These are phyloP conservation scores for Fusarium robinianum DNA, from an alignment of 2,329 filamentous ascomycete genomes.

Conservation along the genomic window DNA sequence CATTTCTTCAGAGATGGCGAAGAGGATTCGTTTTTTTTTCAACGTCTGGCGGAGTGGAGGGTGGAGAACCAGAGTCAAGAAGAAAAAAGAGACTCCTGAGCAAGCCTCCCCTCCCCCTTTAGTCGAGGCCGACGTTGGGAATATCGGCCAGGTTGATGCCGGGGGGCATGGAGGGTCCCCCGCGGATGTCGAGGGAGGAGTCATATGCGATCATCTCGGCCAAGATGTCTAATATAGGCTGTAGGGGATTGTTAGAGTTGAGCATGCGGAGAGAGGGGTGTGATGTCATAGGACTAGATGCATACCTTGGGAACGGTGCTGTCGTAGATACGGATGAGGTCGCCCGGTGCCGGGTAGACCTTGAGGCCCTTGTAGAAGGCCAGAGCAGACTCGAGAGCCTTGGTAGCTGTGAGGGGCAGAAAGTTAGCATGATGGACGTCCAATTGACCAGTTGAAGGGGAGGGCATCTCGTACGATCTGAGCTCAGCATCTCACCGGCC, in stretches of 20 bases:
- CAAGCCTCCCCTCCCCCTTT: constrained; percentile 38
- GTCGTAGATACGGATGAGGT: constrained; percentile 96
- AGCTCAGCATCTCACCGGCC: constrained; percentile 79
- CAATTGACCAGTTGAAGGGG: not conserved
- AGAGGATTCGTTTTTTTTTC: constrained; percentile 26
- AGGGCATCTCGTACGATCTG: constrained; percentile 68
- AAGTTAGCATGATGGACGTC: constrained; percentile 18
- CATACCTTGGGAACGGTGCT: constrained; percentile 93
- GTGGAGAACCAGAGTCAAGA: constrained; percentile 3
- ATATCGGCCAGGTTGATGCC: constrained; percentile 53
- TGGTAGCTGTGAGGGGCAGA: constrained; percentile 58
- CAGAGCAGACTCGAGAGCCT: constrained; percentile 80
- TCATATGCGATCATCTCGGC: constrained; percentile 98
- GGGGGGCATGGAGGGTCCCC: constrained; percentile 40
- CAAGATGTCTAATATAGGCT: constrained; percentile 92
- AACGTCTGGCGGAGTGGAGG: constrained; percentile 19
- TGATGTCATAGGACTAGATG: not conserved
- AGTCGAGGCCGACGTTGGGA: constrained; percentile 60
- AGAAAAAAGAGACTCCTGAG: constrained; percentile 25
- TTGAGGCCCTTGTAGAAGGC: constrained; percentile 99
- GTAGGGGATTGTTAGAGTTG: constrained; percentile 26
- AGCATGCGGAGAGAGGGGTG: not conserved
- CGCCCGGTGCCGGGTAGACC: constrained; percentile 92
- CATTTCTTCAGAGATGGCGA: not conserved
- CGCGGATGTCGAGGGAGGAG: constrained; percentile 67